These are phyloP conservation scores for Rhodosporidiobolus odoratus DNA, from an alignment of 768 basidiomycete genomes.

Conservation along the genomic window DNA sequence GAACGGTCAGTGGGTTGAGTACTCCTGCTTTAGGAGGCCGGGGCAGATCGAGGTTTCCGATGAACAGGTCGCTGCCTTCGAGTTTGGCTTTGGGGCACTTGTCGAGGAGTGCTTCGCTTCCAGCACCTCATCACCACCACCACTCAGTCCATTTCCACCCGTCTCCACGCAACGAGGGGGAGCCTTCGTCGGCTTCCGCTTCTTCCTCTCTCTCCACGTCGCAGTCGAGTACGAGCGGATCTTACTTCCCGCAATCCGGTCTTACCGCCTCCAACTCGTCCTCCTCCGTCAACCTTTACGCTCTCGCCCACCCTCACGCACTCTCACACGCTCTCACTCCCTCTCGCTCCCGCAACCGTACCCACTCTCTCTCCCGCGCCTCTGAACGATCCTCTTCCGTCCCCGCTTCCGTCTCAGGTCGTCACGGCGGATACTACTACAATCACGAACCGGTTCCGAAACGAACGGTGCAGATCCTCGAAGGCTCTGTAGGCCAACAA, in stretches of 20 bases:
- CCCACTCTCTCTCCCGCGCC: constrained; percentile 6
- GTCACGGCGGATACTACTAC: neutral
- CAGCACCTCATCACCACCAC: too few relatives aligned
- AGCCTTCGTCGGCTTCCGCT: too few relatives aligned
- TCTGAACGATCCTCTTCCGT: constrained; percentile 30
- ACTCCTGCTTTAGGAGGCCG: constrained; percentile 2
- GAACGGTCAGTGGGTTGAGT: too few relatives aligned
- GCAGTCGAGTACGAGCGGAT: too few relatives aligned
- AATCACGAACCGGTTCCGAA: constrained; percentile 22
- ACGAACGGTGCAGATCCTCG: constrained; percentile 56
- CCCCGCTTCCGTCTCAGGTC: constrained; percentile 18
- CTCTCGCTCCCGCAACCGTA: constrained; percentile 4
- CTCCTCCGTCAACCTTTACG: too few relatives aligned
- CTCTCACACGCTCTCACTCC: neutral
- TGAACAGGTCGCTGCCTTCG: neutral
- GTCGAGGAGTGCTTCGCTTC: too few relatives aligned
- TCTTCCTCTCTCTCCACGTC: too few relatives aligned
- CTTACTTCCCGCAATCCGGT: too few relatives aligned
- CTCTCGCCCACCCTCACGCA: neutral
- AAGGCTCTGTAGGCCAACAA: constrained; percentile 43
- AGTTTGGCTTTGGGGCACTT: too few relatives aligned
- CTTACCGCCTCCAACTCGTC: too few relatives aligned
- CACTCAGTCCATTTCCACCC: too few relatives aligned
- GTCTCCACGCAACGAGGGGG: too few relatives aligned
- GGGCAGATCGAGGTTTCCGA: neutral